Conservation (phyloP, 208 protist genomes). For the Leishmania tarentolae region DNA sequence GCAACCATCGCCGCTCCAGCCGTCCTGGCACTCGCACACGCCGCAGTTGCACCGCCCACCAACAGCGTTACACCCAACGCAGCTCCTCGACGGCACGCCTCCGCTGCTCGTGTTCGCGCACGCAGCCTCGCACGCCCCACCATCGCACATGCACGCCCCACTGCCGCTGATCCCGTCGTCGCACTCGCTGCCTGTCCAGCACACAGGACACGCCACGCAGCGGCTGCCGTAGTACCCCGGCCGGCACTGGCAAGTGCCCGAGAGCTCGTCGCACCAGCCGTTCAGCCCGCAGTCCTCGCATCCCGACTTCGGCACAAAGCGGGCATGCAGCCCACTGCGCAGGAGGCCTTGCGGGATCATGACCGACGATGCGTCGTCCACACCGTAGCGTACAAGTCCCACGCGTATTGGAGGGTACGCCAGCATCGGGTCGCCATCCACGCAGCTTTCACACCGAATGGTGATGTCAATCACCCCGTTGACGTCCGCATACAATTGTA, state of each 20-base stretch:
- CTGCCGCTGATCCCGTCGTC: slow-evolving; percentile 20
- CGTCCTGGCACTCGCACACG: slow-evolving; percentile 23
- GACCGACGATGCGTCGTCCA: slow-evolving; percentile 36
- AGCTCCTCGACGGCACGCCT: not conserved
- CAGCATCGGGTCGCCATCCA: slow-evolving; percentile 4
- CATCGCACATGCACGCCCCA: slow-evolving; percentile 8
- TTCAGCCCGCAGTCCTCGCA: slow-evolving; percentile 24
- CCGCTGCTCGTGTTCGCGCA: not conserved
- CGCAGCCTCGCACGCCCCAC: slow-evolving; percentile 11
- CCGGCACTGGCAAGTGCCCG: slow-evolving; percentile 28
- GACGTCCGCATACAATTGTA: slow-evolving; percentile 10
- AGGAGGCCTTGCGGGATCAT: slow-evolving; percentile 21
- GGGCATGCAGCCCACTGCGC: slow-evolving; percentile 19
- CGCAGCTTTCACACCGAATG: not conserved
- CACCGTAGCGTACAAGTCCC: slow-evolving; percentile 37
- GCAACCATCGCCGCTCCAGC: slow-evolving; percentile 30
- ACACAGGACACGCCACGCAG: slow-evolving; percentile 32
- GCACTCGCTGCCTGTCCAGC: slow-evolving; percentile 31
- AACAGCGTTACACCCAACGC: slow-evolving; percentile 6
- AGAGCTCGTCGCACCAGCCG: slow-evolving; percentile 34
- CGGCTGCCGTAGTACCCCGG: slow-evolving; percentile 27
- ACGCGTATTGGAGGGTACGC: slow-evolving; percentile 33
- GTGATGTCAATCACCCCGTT: slow-evolving; percentile 13
- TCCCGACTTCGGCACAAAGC: slow-evolving; percentile 12
- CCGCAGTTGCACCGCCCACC: slow-evolving; percentile 36